phyloP scores from a whole-genome alignment of 106 monocot genomes.

The Dendrobium catenatum region DNA sequence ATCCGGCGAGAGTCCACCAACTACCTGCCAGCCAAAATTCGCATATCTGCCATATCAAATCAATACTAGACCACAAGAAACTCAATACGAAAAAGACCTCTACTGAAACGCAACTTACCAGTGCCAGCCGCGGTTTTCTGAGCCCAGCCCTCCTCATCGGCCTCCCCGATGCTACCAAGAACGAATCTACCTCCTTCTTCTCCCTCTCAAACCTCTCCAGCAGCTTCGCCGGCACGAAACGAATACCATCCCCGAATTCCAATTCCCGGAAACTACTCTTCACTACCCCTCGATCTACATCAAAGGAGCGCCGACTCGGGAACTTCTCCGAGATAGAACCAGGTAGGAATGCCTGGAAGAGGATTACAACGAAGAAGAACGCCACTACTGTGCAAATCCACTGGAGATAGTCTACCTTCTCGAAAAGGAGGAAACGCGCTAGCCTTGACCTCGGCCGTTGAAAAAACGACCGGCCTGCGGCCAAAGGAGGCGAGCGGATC shows the following conservation, averaged over 20 bases:
- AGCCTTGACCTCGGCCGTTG: conserved; percentile 39
- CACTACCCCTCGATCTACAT: not conserved
- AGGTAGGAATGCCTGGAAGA: conserved; percentile 55
- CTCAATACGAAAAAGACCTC: not conserved
- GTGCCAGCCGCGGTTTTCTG: conserved; percentile 41
- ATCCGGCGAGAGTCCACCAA: conserved; percentile 37
- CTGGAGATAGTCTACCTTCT: conserved; percentile 62
- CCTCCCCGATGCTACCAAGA: conserved; percentile 18
- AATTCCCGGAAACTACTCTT: conserved; percentile 6
- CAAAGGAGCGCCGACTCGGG: not conserved
- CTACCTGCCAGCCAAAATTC: conserved; percentile 27
- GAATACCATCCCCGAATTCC: conserved; percentile 64
- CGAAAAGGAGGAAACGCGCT: conserved; percentile 53
- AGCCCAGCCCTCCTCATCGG: conserved; percentile 25
- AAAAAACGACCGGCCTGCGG: conserved; percentile 12
- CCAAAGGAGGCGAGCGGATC: conserved; percentile 14
- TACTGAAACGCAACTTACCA: conserved; percentile 31
- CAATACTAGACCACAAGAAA: not conserved
- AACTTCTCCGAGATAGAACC: conserved; percentile 33
- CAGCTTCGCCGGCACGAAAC: conserved; percentile 46
- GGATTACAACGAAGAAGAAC: conserved; percentile 58
- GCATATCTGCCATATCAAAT: not conserved
- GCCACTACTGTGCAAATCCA: conserved; percentile 40
- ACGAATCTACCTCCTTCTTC: conserved; percentile 27
- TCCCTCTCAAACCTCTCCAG: conserved; percentile 51